These are phyloP conservation scores for Scheffersomyces parashehatae DNA, from an alignment of 1,139 yeast genomes.

Conservation along the genomic window DNA sequence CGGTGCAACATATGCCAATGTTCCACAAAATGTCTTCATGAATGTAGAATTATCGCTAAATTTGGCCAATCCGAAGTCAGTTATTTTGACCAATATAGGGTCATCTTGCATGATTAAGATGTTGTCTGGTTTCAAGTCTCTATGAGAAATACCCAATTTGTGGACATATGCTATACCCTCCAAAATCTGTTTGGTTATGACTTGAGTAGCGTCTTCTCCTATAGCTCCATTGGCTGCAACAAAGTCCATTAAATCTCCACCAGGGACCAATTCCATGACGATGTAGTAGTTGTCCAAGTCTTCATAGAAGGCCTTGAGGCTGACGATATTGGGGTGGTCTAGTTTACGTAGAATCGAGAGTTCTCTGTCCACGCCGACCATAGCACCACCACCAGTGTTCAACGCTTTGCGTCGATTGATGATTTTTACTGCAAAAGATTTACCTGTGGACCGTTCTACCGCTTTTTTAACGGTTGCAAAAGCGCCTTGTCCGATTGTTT, in stretches of 20 bases:
- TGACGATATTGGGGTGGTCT: conserved; percentile 83
- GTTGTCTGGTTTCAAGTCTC: conserved; percentile 93
- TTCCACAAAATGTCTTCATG: conserved; percentile 88
- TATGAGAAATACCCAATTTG: conserved; percentile 82
- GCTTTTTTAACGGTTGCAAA: conserved; percentile 95
- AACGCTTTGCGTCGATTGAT: conserved; percentile 79
- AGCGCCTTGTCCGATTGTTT: conserved; percentile 93
- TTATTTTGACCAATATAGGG: conserved; percentile 84
- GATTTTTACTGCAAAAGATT: conserved; percentile 85
- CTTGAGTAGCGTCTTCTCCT: conserved; percentile 87
- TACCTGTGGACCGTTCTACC: conserved; percentile 80
- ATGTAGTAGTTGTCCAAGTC: conserved; percentile 78
- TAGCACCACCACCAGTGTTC: conserved; percentile 59
- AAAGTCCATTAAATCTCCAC: conserved; percentile 98
- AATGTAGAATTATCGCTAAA: conserved; percentile 74
- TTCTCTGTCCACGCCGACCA: conserved; percentile 79
- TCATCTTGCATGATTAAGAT: conserved; percentile 87
- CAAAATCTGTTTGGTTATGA: conserved; percentile 78
- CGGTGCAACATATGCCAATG: conserved; percentile 90
- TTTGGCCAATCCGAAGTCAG: conserved; percentile 92
- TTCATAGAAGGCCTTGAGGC: conserved; percentile 80
- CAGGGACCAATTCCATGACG: conserved; percentile 93
- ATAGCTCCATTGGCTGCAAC: conserved; percentile 90
- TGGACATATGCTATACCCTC: conserved; percentile 88
- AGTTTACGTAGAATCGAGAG: conserved; percentile 73